Percentiles rank a stretch among this genome's conserved stretches.
These are phyloP conservation scores for Colletotrichum sp. DNA, from an alignment of 2,329 filamentous ascomycete genomes.

Conservation along the genomic window DNA sequence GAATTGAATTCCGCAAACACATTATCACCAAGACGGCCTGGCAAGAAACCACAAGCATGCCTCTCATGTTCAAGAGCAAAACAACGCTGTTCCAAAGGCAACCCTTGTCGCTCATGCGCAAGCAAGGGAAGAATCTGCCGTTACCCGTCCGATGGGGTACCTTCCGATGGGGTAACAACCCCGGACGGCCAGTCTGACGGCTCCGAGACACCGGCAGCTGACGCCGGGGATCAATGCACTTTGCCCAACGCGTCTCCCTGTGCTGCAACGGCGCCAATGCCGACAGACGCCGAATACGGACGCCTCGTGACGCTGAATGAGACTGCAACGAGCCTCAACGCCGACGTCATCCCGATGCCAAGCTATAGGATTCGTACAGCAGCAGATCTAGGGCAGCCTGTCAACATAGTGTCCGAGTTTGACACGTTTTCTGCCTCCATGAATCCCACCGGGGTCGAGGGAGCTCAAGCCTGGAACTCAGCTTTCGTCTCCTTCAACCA, in stretches of 20 bases:
- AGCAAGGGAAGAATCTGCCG: background rate
- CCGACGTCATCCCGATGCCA: background rate
- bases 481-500: background rate
- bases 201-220: background rate
- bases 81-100: background rate
- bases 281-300: background rate
- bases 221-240: background rate
- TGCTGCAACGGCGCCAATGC: background rate
- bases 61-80: background rate
- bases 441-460: background rate
- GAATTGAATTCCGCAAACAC: background rate
- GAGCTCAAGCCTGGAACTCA: background rate
- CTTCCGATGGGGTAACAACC: background rate
- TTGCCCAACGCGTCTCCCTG: background rate
- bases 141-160: background rate
- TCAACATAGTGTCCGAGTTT: background rate
- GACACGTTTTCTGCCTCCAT: background rate
- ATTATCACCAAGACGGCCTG: background rate
- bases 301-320: background rate
- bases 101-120: background rate
- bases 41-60: background rate
- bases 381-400: rapidly evolving
- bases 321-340: background rate
- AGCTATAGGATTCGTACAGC: background rate
- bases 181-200: background rate